Conservation (phyloP, 306 rosid genomes). For the Trichosanthes truncata region DNA sequence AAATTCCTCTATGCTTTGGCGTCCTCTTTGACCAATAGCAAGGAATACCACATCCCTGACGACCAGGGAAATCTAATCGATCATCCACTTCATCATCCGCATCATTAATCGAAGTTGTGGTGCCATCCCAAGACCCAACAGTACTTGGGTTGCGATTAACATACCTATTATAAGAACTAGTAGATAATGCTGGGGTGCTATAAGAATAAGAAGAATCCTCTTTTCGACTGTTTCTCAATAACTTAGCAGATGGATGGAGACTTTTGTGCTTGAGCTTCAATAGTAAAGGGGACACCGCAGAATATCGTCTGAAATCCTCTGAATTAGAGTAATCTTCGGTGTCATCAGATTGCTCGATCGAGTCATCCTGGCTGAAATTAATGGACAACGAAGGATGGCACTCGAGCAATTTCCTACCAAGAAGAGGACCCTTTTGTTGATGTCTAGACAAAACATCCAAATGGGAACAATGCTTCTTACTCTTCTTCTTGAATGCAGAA, state of each 20-base stretch:
- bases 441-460: constrained; percentile 38
- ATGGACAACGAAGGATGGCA: constrained; percentile 28
- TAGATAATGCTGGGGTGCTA: constrained; percentile 91
- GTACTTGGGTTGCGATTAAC: constrained; percentile 59
- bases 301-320: constrained; percentile 40
- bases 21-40: constrained; percentile 91
- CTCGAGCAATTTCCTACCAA: constrained; percentile 34
- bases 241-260: constrained; percentile 45
- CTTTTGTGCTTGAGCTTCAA: constrained; percentile 49
- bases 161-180: constrained; percentile 68
- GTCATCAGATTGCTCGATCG: constrained; percentile 61
- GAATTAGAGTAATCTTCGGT: constrained; percentile 58
- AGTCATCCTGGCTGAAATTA: constrained; percentile 35
- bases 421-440: constrained; percentile 28
- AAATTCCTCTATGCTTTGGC: constrained; percentile 46
- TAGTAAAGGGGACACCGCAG: constrained; percentile 63
- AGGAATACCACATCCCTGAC: constrained; percentile 93
- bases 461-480: constrained; percentile 36
- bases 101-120: constrained; percentile 69
- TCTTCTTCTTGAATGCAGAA: constrained; percentile 27
- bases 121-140: constrained; percentile 87
- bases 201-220: constrained; percentile 84
- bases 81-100: constrained; percentile 69
- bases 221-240: constrained; percentile 33
- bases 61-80: constrained; percentile 58